A percentile compares a stretch with the other conserved stretches of the same genome.
These are phyloP conservation scores for Melaleuca quinquenervia DNA, from an alignment of 345 rosid species.

Conservation along the genomic window DNA sequence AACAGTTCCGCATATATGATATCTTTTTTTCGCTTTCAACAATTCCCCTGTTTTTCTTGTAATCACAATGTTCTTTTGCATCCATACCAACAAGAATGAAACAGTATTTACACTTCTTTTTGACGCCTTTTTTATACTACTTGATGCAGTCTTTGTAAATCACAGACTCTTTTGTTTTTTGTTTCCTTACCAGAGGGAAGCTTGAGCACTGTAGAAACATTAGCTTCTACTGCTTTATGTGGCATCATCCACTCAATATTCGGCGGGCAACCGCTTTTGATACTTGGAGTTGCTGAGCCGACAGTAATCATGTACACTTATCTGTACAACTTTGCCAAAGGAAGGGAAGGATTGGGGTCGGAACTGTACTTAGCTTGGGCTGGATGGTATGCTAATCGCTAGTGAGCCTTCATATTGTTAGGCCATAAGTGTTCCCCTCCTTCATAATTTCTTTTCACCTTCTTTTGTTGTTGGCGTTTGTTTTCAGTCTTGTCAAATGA, in stretches of 20 bases:
- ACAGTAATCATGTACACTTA: conserved; percentile 75
- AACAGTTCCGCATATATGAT: neutral
- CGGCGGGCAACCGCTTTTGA: conserved; percentile 77
- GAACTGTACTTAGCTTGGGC: conserved; percentile 77
- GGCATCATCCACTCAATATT: conserved; percentile 72
- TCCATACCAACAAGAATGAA: neutral
- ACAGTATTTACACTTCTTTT: neutral
- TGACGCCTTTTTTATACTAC: neutral
- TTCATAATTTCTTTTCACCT: neutral
- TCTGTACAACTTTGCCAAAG: conserved; percentile 61
- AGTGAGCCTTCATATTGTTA: neutral
- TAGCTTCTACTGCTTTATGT: conserved; percentile 70
- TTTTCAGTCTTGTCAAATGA: neutral
- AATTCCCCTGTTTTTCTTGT: neutral
- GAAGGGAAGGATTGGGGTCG: conserved; percentile 43
- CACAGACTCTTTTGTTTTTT: neutral
- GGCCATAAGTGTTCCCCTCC: neutral
- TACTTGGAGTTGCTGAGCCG: conserved; percentile 87
- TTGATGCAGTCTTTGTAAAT: neutral
- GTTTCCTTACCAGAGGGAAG: conserved; percentile 40
- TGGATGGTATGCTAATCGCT: conserved; percentile 39
- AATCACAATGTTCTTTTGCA: neutral
- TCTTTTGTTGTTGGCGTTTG: neutral
- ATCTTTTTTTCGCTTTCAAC: neutral
- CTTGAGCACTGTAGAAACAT: conserved; percentile 63